These are phyloP conservation scores for Samsoniella hepiali DNA, from an alignment of 2,329 filamentous ascomycete species.

Conservation along the genomic window DNA sequence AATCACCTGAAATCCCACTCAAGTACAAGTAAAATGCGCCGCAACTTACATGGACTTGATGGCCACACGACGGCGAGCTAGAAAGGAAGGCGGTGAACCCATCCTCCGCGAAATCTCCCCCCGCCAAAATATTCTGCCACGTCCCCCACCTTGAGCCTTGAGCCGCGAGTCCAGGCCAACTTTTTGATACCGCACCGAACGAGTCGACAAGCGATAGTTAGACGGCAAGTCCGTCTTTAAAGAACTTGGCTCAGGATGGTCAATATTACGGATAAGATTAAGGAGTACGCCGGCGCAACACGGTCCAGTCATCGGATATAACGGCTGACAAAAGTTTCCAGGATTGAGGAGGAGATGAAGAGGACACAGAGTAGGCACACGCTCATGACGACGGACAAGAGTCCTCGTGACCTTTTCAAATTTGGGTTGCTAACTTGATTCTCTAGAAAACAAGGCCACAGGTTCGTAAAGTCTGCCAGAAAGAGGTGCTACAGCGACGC, in stretches of 20 bases:
- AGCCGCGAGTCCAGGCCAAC: background rate
- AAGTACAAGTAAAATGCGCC: background rate
- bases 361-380: constrained; percentile 84
- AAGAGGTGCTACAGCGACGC: background rate
- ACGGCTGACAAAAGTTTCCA: constrained; percentile 38
- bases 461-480: constrained; percentile 54
- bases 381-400: background rate
- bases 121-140: constrained; percentile 25
- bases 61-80: background rate
- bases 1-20: no score
- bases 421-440: constrained; percentile 20
- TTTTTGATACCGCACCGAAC: constrained; percentile 9
- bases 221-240: constrained; percentile 33
- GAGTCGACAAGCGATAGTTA: constrained; percentile 15
- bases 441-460: constrained; percentile 94
- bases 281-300: constrained; percentile 65
- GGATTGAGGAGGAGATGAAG: constrained; percentile 99
- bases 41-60: background rate
- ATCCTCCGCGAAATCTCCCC: background rate
- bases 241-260: constrained; percentile 66
- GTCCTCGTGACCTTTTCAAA: background rate
- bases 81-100: constrained; percentile 21
- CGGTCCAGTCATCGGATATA: constrained; percentile 15
- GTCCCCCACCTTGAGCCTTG: constrained; percentile 27
- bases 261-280: constrained; percentile 99